phyloP scores from a whole-genome alignment of 495 filamentous ascomycete genomes.

The Chaetomium fimeti region DNA sequence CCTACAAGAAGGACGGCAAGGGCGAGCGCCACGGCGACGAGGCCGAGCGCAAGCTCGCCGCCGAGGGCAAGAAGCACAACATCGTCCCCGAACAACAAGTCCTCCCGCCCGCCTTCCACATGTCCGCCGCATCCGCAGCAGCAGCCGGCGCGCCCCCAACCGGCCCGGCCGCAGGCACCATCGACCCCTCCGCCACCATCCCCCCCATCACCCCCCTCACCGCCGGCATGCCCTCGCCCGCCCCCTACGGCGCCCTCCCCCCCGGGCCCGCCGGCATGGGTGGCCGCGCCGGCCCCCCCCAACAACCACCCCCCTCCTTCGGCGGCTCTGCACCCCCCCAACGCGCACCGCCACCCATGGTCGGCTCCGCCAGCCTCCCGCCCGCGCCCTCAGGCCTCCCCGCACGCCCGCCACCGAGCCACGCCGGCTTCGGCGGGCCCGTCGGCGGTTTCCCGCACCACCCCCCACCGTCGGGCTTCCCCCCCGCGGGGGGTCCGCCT shows the following conservation, averaged over 20 bases:
- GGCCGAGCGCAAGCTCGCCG: conserved; percentile 88
- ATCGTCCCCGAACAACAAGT: conserved; percentile 68
- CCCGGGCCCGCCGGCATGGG: conserved; percentile 42
- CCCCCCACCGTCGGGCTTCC: conserved; percentile 14
- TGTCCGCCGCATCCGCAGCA: conserved; percentile 33
- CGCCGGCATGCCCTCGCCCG: conserved; percentile 32
- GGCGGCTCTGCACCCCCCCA: too few relatives aligned
- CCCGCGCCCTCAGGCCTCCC: conserved; percentile 75
- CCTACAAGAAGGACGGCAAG: conserved; percentile 99
- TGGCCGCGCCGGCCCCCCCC: conserved; percentile 30
- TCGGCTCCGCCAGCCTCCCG: conserved; percentile 39
- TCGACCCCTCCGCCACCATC: conserved; percentile 21
- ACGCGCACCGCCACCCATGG: too few relatives aligned
- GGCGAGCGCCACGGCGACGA: conserved; percentile 94
- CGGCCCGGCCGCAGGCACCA: conserved; percentile 34
- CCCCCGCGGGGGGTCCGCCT: conserved; percentile 13
- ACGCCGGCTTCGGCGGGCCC: conserved; percentile 74
- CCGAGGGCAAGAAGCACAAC: conserved; percentile 91
- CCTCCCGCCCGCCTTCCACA: conserved; percentile 56
- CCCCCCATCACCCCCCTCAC: conserved; percentile 38
- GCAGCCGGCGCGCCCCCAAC: conserved; percentile 30
- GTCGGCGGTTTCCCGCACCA: conserved; percentile 55
- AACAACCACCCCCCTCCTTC: conserved; percentile 37
- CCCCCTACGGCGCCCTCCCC: conserved; percentile 38
- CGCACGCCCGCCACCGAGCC: conserved; percentile 73